These are phyloP conservation scores for Fusarium sp. DNA, from an alignment of 2,329 filamentous ascomycete genomes.

Conservation along the genomic window DNA sequence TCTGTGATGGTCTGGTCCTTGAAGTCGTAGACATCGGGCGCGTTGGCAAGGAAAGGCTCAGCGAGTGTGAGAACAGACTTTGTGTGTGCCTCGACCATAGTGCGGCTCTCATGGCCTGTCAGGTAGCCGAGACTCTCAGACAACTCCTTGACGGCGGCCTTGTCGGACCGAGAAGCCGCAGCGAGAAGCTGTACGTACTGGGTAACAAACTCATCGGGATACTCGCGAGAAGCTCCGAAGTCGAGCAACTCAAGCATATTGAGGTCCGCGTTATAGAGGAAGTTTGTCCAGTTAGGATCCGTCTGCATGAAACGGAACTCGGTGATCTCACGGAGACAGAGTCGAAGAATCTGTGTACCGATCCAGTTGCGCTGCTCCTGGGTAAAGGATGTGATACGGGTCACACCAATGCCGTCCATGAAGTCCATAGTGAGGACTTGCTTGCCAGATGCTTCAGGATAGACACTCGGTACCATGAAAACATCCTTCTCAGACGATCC, in stretches of 20 bases:
- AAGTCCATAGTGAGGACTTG: slow-evolving; percentile 94
- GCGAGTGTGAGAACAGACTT: slow-evolving; percentile 88
- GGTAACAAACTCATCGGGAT: slow-evolving; percentile 80
- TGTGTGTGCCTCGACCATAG: slow-evolving; percentile 93
- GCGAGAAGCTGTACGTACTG: slow-evolving; percentile 84
- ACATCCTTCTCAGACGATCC: slow-evolving; percentile 67
- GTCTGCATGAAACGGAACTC: slow-evolving; percentile 99
- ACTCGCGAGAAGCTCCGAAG: slow-evolving; percentile 93
- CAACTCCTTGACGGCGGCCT: slow-evolving; percentile 70
- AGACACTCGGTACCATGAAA: slow-evolving; percentile 84
- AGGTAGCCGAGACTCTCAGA: slow-evolving; percentile 88
- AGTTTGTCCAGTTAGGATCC: slow-evolving; percentile 99
- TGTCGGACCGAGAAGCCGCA: slow-evolving; percentile 80
- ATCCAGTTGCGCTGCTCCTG: slow-evolving; percentile 96
- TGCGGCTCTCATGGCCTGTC: slow-evolving; percentile 85
- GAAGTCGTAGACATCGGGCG: slow-evolving; percentile 91
- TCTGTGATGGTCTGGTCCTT: slow-evolving; percentile 95
- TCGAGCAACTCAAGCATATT: slow-evolving; percentile 89
- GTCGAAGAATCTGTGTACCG: slow-evolving; percentile 89
- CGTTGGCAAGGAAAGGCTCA: slow-evolving; percentile 83
- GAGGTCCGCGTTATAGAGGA: slow-evolving; percentile 82
- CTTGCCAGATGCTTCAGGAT: slow-evolving; percentile 81
- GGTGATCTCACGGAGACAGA: slow-evolving; percentile 91
- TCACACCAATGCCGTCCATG: slow-evolving; percentile 87
- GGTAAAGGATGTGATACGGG: slow-evolving; percentile 78